A percentile compares a stretch with the other conserved stretches of the same genome.
Evolutionary conservation across 768 basidiomycete genomes (phyloP).

Genomic region (Ramaria rubella): DNA sequence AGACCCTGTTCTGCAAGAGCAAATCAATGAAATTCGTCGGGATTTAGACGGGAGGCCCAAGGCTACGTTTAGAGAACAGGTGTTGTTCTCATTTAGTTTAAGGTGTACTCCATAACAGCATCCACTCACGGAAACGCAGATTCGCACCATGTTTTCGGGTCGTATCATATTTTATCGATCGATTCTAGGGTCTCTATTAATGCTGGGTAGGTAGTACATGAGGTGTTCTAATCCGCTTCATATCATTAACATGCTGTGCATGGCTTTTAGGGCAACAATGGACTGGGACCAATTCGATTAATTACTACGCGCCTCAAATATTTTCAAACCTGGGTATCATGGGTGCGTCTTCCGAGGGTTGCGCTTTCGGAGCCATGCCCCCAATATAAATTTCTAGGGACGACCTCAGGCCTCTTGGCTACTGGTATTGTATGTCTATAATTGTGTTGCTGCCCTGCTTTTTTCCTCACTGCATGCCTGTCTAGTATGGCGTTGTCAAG

Average conservation of each 20-base stretch:
- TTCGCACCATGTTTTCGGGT: slow-evolving; percentile 3
- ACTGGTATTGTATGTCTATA: slow-evolving; percentile 33
- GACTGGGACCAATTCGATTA: slow-evolving; percentile 50
- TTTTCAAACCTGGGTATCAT: slow-evolving; percentile 43
- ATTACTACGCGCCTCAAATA: slow-evolving; percentile 48
- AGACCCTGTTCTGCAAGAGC: slow-evolving; percentile 30
- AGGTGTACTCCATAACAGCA: slow-evolving; percentile 23
- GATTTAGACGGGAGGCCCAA: slow-evolving; percentile 37
- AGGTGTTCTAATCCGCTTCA: too few relatives aligned
- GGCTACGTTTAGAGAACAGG: slow-evolving; percentile 18
- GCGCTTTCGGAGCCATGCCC: background rate
- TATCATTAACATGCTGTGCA: too few relatives aligned
- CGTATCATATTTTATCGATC: slow-evolving; percentile 17
- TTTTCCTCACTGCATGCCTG: background rate
- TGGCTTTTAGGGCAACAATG: slow-evolving; percentile 40
- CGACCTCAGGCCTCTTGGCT: slow-evolving; percentile 39
- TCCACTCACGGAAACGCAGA: background rate
- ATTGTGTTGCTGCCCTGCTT: background rate
- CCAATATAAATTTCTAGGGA: slow-evolving; percentile 15
- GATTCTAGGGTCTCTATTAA: slow-evolving; percentile 4
- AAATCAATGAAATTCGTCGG: slow-evolving; percentile 41
- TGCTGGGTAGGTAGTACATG: slow-evolving; percentile 19
- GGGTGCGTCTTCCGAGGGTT: slow-evolving; percentile 14
- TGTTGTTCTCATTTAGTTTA: slow-evolving; percentile 17
- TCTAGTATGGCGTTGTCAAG: slow-evolving; percentile 31